These are phyloP conservation scores for Venustampulla echinocandica DNA, from an alignment of 495 filamentous ascomycete genomes.

Conservation along the genomic window DNA sequence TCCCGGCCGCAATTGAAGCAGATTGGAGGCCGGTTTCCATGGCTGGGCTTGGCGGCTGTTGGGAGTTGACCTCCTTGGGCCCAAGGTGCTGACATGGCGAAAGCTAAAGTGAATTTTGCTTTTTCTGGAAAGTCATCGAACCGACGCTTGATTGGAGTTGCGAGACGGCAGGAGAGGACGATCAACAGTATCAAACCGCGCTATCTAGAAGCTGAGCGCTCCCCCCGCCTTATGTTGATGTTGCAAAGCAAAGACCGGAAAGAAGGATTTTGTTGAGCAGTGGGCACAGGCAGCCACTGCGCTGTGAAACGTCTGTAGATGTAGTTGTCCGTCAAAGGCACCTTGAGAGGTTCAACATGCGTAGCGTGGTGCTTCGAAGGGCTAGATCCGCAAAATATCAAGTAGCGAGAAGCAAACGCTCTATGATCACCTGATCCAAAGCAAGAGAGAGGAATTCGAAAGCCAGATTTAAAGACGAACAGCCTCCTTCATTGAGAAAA, in stretches of 20 bases:
- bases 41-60: slow-evolving; percentile 24
- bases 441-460: slow-evolving; percentile 5
- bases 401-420: background rate
- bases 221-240: background rate
- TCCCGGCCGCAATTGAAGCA: slow-evolving; percentile 45
- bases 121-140: slow-evolving; percentile 8
- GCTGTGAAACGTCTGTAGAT: slow-evolving; percentile 18
- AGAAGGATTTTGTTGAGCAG: background rate
- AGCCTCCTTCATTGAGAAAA: background rate
- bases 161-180: slow-evolving; percentile 8
- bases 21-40: slow-evolving; percentile 25
- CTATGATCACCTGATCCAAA: slow-evolving; percentile 1
- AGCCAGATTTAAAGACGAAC: slow-evolving; percentile 8
- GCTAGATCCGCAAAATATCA: slow-evolving; percentile 3
- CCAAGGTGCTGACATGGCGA: slow-evolving; percentile 13
- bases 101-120: background rate
- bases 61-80: slow-evolving; percentile 8
- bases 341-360: background rate
- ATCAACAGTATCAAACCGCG: background rate
- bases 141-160: background rate
- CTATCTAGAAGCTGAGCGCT: background rate
- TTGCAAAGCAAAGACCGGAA: slow-evolving; percentile 1
- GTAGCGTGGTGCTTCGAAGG: background rate
- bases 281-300: slow-evolving; percentile 1
- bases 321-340: slow-evolving; percentile 4